These are phyloP conservation scores for Erodium texanum DNA, from an alignment of 441 rosid genomes.

Conservation along the genomic window DNA sequence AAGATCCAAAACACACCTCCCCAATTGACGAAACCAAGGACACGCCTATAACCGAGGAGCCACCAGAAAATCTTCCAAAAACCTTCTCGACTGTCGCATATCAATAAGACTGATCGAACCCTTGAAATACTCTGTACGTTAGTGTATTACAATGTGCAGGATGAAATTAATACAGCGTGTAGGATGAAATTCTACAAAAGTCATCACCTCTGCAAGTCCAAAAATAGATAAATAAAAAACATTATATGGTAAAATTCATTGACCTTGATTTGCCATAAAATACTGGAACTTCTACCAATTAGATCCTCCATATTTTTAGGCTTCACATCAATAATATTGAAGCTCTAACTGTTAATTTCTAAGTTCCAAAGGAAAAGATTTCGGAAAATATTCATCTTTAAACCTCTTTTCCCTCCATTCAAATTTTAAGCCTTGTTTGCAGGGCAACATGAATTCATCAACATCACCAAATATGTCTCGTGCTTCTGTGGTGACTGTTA, in stretches of 20 bases:
- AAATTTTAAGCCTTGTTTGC: no score
- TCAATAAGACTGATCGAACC: slow-evolving; percentile 94
- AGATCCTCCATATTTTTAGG: slow-evolving; percentile 98
- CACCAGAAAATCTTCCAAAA: no score
- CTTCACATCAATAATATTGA: slow-evolving; percentile 87
- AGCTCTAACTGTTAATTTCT: no score
- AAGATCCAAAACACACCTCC: no score
- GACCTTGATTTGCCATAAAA: background rate
- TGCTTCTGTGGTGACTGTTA: no score
- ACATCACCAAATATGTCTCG: no score
- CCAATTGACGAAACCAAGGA: no score
- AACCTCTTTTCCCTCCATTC: no score
- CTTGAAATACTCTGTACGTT: slow-evolving; percentile 92
- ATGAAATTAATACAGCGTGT: slow-evolving; percentile 87
- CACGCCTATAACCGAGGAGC: no score
- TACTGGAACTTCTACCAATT: slow-evolving; percentile 43
- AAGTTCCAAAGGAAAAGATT: no score
- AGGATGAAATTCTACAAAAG: slow-evolving; percentile 97
- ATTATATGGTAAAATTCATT: background rate
- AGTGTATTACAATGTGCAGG: slow-evolving; percentile 79
- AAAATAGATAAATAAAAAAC: slow-evolving; percentile 11
- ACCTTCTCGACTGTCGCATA: slow-evolving; percentile 94
- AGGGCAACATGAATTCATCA: no score
- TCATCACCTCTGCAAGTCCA: slow-evolving; percentile 79
- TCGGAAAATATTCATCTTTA: no score